Base-by-base conservation (phyloP, 176 grass and related monocot species). In the Carex cristatella region DNA sequence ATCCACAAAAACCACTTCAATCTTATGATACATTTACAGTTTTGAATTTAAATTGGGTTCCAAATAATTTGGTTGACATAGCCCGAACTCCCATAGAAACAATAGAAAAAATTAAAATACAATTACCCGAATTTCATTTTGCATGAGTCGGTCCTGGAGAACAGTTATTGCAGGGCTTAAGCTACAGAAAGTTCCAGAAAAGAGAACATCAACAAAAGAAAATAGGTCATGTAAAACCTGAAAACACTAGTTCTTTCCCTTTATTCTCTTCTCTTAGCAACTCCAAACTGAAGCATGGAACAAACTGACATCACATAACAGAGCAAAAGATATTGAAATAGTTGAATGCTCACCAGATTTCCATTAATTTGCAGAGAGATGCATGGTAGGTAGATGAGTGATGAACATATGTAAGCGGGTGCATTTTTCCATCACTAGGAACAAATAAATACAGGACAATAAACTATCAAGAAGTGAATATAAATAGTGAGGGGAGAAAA, bases 331-430 rank as follows among this genome's bases (percentile, higher is more conserved):
- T 69, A 19, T 54, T 15, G 12, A 55, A 40, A 44, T 88, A 2
- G 30, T 14, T 66, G 16, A 79, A 74, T 55, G 62, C 89, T 95
- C 57, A 99, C 93, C 96, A 95, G 30, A 86, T 95, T 31, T 94
- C 90, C 93, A 99, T 99, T 79, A 95, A 80, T 87, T 99, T 99
- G 86, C 96, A 94, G 4, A 99, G 93, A 79, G 96, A 99, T 32
- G 96, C 91, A 71, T 91, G 94, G 61, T 99, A 95, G 18, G 91
- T 95, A 71, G 96, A 95, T 40, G 91, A 89, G 83, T 95, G 93
- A 92, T 99, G 96, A 84, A 99, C 85, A 87, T 79, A 99, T 80
- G 87, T 94, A 73, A 95, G 93, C 11, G 96, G 93, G 63, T 99
- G 96, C 62, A 99, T 86, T 79, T 85, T 99, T 70, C 91, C 96